A percentile compares a stretch with the other conserved stretches of the same genome.
Conservation (phyloP, 2,329 filamentous ascomycete species). For the Lasiodiplodia citricola region DNA sequence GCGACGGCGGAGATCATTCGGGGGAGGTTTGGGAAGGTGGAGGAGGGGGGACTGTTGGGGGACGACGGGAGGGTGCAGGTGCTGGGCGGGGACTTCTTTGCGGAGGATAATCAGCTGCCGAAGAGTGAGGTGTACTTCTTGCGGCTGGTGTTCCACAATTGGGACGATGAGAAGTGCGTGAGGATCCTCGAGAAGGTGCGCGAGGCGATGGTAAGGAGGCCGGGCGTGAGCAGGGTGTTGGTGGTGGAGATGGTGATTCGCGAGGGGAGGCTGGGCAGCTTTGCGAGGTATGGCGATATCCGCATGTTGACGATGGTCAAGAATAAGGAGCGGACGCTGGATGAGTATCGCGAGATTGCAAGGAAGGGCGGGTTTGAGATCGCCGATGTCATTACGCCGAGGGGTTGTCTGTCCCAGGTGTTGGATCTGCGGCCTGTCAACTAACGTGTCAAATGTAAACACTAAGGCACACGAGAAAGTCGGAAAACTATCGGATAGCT, state of each 20-base stretch:
- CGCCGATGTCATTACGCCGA: not conserved
- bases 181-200: not conserved
- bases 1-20: not conserved
- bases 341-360: not conserved
- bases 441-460: not conserved
- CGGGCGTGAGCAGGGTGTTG: not conserved
- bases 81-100: conserved; percentile 2
- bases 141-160: conserved; percentile 3
- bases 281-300: not conserved
- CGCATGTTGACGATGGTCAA: conserved; percentile 1
- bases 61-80: not conserved
- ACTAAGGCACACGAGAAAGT: too few species aligned
- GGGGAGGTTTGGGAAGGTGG: not conserved
- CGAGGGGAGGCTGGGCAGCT: not conserved
- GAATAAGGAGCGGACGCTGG: conserved; percentile 1
- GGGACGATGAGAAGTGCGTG: conserved; percentile 3
- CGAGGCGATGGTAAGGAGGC: not conserved
- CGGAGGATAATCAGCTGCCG: not conserved
- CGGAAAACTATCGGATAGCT: too few species aligned
- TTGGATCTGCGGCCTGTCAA: conserved; percentile 3
- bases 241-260: conserved; percentile 11
- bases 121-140: not conserved
- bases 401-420: conserved; percentile 7
- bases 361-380: conserved; percentile 4
- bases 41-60: not conserved